Evolutionary conservation across 2,329 filamentous ascomycete species (phyloP), one percentile per base, ranked within the genome.

Genomic region (Xylaria polymorpha): DNA sequence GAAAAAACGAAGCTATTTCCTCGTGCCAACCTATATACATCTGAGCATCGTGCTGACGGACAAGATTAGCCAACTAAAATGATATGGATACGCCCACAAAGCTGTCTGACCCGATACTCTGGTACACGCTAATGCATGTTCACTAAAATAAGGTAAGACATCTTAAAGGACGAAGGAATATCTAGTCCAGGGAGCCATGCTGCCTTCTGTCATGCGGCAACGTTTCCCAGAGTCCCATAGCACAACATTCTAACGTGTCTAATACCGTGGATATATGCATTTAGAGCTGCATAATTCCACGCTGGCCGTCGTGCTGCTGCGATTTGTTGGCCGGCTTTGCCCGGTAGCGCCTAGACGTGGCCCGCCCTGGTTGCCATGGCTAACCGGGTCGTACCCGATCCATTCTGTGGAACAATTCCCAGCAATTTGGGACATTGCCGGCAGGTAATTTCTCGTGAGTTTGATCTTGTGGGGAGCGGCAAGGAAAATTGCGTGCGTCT

Each of bases 111-210:
- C 76, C 76, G 76, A 75, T 76, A 74, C 74, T 76, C 76, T 74
- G 76, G 76, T 77, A 77, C 76, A 77, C 76, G 76, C 76, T 78
- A 78, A 78, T 78, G 76, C 76, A 78, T 76, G 75, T 69, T 77
- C 71, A 74, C 71, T 71, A 74, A 71, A 74, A 75, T 75, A 72
- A 76, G 73, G 74, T 75, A 72, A 77, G 74, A 77, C 75, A 77
- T 73, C 66, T 67, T 37, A 68, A 72, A 72, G 68, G 62, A 69
- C 64, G 67, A 70, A 69, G 59, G 65, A 61, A 64, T 37, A 37
- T 43, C 48, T 37, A 58, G 48, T 69, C 55, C 48, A 62, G 59
- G 66, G 62, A 66, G 56, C 66, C 66, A 64, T 69, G 66, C 46
- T 62, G 61, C 51, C 57, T 41, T 67, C 51, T 56, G 14, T 50